A percentile compares a stretch with the other conserved stretches of the same genome.
These are phyloP conservation scores for Silene uniflora DNA, from an alignment of 148 eudicot species.

Conservation along the genomic window DNA sequence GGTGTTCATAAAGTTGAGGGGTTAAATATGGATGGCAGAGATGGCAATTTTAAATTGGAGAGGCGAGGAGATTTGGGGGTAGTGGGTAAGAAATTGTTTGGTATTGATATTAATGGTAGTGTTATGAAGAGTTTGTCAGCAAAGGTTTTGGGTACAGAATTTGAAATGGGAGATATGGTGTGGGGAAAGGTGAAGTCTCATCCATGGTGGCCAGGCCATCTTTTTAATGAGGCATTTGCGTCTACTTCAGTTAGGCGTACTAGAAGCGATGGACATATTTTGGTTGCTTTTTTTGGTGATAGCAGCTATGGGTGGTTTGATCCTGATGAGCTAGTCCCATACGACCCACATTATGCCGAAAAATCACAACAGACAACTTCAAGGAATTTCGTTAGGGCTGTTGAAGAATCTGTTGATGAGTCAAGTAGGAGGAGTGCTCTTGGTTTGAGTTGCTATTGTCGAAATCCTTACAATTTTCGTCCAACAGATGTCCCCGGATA, in stretches of 20 bases:
- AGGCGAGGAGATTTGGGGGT: slow-evolving; percentile 2
- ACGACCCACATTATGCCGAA: slow-evolving; percentile 58
- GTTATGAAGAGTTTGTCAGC: slow-evolving; percentile 16
- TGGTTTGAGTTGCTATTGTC: slow-evolving; percentile 74
- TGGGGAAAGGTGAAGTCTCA: slow-evolving; percentile 99
- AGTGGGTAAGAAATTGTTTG: slow-evolving; percentile 29
- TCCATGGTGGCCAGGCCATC: slow-evolving; percentile 98
- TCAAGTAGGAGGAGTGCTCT: slow-evolving; percentile 57
- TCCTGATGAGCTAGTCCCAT: slow-evolving; percentile 60
- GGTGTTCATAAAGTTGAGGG: slow-evolving; percentile 6
- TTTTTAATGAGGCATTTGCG: slow-evolving; percentile 68
- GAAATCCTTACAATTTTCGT: slow-evolving; percentile 60
- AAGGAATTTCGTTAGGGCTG: slow-evolving; percentile 60
- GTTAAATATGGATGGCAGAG: background rate
- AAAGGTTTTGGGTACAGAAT: slow-evolving; percentile 36
- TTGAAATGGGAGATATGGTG: slow-evolving; percentile 84
- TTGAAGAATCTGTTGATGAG: slow-evolving; percentile 86
- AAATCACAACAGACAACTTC: slow-evolving; percentile 60
- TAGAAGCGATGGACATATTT: slow-evolving; percentile 62
- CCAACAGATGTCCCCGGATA: slow-evolving; percentile 47
- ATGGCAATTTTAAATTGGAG: slow-evolving; percentile 18
- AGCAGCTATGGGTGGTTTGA: slow-evolving; percentile 98
- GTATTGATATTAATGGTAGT: slow-evolving; percentile 21
- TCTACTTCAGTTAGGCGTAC: slow-evolving; percentile 54
- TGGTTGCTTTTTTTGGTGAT: slow-evolving; percentile 96